Conservation (phyloP, 2,329 filamentous ascomycete genomes). For the Sclerotinia trifoliorum region DNA sequence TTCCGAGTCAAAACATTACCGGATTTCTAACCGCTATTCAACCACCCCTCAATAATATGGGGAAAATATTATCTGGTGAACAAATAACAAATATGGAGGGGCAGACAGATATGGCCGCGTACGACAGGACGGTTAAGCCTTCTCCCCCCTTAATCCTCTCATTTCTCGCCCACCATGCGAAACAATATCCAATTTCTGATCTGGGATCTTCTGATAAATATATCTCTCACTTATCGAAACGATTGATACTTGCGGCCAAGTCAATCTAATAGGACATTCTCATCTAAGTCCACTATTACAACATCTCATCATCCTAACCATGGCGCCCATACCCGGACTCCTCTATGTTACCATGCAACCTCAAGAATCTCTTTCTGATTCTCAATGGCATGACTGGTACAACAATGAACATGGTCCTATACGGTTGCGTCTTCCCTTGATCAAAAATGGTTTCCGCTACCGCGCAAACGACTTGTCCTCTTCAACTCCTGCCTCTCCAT, state of each 20-base stretch:
- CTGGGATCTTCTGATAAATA: neutral
- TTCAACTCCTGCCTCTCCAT: conserved; percentile 38
- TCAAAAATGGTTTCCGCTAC: conserved; percentile 78
- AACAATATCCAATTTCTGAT: neutral
- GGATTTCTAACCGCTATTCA: conserved; percentile 6
- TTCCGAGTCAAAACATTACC: conserved; percentile 5
- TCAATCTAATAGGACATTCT: neutral
- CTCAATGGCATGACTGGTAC: conserved; percentile 88
- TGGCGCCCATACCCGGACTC: conserved; percentile 54
- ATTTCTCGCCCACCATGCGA: neutral
- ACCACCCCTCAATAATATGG: conserved; percentile 5
- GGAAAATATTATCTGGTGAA: neutral
- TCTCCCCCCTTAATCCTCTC: conserved; percentile 12
- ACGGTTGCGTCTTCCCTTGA: conserved; percentile 71
- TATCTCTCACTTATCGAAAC: neutral
- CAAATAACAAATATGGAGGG: conserved; percentile 16
- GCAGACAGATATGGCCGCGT: conserved; percentile 6
- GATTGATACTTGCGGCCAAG: neutral
- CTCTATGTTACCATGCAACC: conserved; percentile 89
- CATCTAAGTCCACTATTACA: neutral
- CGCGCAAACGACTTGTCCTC: conserved; percentile 56
- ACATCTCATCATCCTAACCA: neutral
- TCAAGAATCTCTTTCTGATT: conserved; percentile 55
- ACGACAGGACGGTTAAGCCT: conserved; percentile 20
- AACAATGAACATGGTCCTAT: conserved; percentile 89